phyloP scores from a whole-genome alignment of 768 basidiomycete genomes.

The Russula olivacea region DNA sequence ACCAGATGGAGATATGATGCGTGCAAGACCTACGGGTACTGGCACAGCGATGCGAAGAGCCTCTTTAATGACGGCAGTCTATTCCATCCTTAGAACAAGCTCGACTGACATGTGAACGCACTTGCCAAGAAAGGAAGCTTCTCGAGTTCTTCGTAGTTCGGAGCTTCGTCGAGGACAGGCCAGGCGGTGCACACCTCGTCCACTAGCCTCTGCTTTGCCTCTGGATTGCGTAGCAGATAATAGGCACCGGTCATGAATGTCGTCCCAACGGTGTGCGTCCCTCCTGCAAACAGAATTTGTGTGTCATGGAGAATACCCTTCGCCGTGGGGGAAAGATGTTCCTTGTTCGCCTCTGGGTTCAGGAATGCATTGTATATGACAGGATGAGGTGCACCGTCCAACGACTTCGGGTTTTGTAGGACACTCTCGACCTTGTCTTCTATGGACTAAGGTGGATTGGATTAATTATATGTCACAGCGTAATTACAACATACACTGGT shows the following conservation, averaged over 20 bases:
- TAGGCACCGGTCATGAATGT: slow-evolving; percentile 14
- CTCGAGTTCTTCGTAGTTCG: slow-evolving; percentile 13
- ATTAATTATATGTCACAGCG: too few relatives aligned
- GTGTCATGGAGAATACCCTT: slow-evolving; percentile 1
- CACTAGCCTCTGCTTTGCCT: slow-evolving; percentile 3
- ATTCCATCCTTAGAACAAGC: not conserved
- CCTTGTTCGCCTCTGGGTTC: slow-evolving; percentile 5
- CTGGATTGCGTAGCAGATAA: slow-evolving; percentile 8
- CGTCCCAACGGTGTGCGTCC: slow-evolving; percentile 14
- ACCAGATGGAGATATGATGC: slow-evolving; percentile 8
- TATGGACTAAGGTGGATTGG: not conserved
- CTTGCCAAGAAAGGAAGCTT: slow-evolving; percentile 15
- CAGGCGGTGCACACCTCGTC: slow-evolving; percentile 1
- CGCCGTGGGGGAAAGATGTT: not conserved
- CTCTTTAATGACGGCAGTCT: slow-evolving; percentile 19
- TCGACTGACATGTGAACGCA: not conserved
- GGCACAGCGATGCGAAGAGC: slow-evolving; percentile 1
- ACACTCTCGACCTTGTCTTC: not conserved
- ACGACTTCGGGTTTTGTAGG: not conserved
- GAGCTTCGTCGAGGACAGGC: slow-evolving; percentile 8
- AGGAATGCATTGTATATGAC: slow-evolving; percentile 9
- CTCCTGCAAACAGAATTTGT: slow-evolving; percentile 10
- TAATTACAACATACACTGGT: not conserved
- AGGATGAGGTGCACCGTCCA: slow-evolving; percentile 13
- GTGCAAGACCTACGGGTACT: slow-evolving; percentile 4